A percentile compares a stretch with the other conserved stretches of the same genome.
phyloP scores from a whole-genome alignment of 202 grass and related monocot species.

The Zizania palustris region DNA sequence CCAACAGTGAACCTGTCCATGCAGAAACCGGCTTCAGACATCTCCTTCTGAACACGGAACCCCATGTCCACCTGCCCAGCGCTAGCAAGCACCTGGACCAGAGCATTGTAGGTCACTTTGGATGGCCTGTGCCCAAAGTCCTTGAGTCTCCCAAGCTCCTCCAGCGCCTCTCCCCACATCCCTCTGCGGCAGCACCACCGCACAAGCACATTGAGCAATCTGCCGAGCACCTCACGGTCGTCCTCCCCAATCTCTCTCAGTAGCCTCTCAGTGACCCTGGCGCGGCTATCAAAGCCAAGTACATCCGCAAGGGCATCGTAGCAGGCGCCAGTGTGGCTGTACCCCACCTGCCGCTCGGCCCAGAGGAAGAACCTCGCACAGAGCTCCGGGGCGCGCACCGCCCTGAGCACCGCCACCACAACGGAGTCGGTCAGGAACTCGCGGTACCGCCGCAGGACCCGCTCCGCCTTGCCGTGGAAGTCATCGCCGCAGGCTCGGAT shows the following conservation, averaged over 20 bases:
- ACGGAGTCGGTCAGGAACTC: slow-evolving; percentile 57
- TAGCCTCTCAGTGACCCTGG: slow-evolving; percentile 56
- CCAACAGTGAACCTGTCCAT: slow-evolving; percentile 77
- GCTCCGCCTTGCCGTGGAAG: slow-evolving; percentile 59
- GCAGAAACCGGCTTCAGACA: slow-evolving; percentile 69
- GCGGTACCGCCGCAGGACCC: slow-evolving; percentile 69
- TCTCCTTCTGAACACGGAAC: slow-evolving; percentile 80
- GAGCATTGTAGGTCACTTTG: slow-evolving; percentile 64
- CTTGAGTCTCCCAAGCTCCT: slow-evolving; percentile 88
- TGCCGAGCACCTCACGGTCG: slow-evolving; percentile 74
- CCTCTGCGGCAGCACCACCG: slow-evolving; percentile 65
- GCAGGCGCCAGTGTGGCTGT: slow-evolving; percentile 61
- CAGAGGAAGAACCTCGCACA: slow-evolving; percentile 90
- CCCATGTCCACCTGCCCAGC: slow-evolving; percentile 64
- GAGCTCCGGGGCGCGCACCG: slow-evolving; percentile 58
- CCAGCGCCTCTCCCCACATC: slow-evolving; percentile 64
- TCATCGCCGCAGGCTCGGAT: slow-evolving; percentile 51
- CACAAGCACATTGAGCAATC: slow-evolving; percentile 89
- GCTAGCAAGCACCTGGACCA: slow-evolving; percentile 76
- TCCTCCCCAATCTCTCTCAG: slow-evolving; percentile 81
- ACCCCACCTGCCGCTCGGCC: slow-evolving; percentile 88
- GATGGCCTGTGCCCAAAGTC: slow-evolving; percentile 78
- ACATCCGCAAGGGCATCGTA: slow-evolving; percentile 66
- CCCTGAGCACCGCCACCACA: slow-evolving; percentile 64
- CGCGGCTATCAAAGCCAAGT: slow-evolving; percentile 61